A percentile compares a stretch with the other conserved stretches of the same genome.
Evolutionary conservation across 805 yeast species (phyloP).

Genomic region (Ascoidea asiatica): DNA sequence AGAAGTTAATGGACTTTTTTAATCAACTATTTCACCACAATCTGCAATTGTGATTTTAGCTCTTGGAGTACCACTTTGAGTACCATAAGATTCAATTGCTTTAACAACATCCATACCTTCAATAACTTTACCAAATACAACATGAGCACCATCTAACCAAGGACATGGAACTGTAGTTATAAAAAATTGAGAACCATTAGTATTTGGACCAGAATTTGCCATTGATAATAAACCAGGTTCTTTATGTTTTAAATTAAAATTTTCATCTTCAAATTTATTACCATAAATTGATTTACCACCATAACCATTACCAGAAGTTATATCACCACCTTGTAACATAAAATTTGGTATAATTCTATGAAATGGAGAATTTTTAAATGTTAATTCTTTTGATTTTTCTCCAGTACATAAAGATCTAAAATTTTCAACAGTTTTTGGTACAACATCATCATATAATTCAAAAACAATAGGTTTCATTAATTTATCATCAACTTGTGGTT

Average conservation of each 20-base stretch:
- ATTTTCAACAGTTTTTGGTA: conserved; percentile 83
- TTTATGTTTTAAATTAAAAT: conserved; percentile 62
- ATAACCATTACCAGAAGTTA: conserved; percentile 58
- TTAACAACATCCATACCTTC: conserved; percentile 74
- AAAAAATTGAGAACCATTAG: conserved; percentile 94
- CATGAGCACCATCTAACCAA: conserved; percentile 91
- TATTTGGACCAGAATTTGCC: conserved; percentile 95
- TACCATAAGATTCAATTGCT: conserved; percentile 59
- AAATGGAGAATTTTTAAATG: conserved; percentile 77
- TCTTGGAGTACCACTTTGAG: conserved; percentile 55
- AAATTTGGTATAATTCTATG: conserved; percentile 84
- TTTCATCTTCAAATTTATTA: conserved; percentile 83
- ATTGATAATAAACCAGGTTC: conserved; percentile 81
- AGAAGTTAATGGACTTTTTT: no score
- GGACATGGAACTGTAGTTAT: conserved; percentile 90
- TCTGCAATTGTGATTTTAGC: conserved; percentile 58
- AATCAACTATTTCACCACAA: conserved; percentile 41
- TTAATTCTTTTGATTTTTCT: conserved; percentile 63
- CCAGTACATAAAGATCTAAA: conserved; percentile 86
- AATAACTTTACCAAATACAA: conserved; percentile 85
- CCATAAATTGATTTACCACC: conserved; percentile 81
- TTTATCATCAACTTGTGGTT: no score
- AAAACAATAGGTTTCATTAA: no score
- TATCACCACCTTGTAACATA: conserved; percentile 95
- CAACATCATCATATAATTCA: conserved; percentile 59